A percentile compares a stretch with the other conserved stretches of the same genome.
phyloP scores from a whole-genome alignment of 75 land plant genomes.

The Cryptomeria japonica region DNA sequence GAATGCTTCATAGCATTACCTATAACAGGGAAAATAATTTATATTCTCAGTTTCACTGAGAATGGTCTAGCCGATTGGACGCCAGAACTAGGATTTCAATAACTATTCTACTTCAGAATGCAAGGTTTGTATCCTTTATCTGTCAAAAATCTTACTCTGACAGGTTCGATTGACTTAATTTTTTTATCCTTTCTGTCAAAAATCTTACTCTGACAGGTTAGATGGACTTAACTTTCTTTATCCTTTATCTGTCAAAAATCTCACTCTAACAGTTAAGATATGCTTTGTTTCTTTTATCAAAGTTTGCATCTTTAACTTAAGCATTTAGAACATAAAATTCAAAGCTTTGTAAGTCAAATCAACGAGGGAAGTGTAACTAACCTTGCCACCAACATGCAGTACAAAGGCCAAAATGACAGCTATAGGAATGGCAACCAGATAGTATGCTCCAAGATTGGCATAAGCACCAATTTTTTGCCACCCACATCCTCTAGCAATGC shows the following conservation, averaged over 20 bases:
- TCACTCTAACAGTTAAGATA: neutral
- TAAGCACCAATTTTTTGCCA: constrained; percentile 75
- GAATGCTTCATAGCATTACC: too few relatives aligned
- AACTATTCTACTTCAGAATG: too few relatives aligned
- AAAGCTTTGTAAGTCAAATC: neutral
- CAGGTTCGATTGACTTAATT: neutral
- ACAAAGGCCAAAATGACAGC: constrained; percentile 60
- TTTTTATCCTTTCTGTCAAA: too few relatives aligned
- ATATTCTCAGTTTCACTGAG: too few relatives aligned
- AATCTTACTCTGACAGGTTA: neutral
- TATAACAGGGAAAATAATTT: too few relatives aligned
- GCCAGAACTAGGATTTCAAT: too few relatives aligned
- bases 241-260: too few relatives aligned
- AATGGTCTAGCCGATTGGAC: too few relatives aligned
- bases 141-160: neutral
- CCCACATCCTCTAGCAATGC: constrained; percentile 82
- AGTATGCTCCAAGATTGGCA: constrained; percentile 75
- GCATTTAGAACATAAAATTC: neutral
- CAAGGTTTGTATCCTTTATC: too few relatives aligned
- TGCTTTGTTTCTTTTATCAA: neutral
- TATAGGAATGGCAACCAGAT: constrained; percentile 66
- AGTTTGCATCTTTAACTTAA: neutral
- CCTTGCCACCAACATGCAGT: constrained; percentile 64
- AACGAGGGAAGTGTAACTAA: neutral
- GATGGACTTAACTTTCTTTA: too few relatives aligned